These are phyloP conservation scores for Vitis vinifera DNA, from an alignment of 164 flowering plant genomes.

Conservation along the genomic window ASM3070453v1 NC_081811.1:4233501-4234000, in stretches of 20 bases:
- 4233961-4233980: conserved; percentile 33
- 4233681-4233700: background rate
- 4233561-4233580: no score
- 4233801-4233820: background rate
- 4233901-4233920: conserved; percentile 28
- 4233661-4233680: no score
- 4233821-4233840: background rate
- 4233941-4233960: conserved; percentile 32
- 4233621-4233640: no score
- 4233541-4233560: no score
- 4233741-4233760: conserved; percentile 6
- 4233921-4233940: conserved; percentile 28
- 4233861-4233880: background rate
- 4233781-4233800: background rate
- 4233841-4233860: conserved; percentile 13
- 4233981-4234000: conserved; percentile 51
- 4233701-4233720: conserved; percentile 38
- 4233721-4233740: conserved; percentile 31
- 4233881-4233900: conserved; percentile 17
- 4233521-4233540: no score
- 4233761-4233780: background rate
- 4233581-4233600: no score
- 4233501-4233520: no score
- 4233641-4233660: no score
- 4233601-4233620: no score